These are phyloP conservation scores for Coemansia umbellata DNA, from an alignment of 192 early-diverging fungal genomes.

Conservation along the genomic window DNA sequence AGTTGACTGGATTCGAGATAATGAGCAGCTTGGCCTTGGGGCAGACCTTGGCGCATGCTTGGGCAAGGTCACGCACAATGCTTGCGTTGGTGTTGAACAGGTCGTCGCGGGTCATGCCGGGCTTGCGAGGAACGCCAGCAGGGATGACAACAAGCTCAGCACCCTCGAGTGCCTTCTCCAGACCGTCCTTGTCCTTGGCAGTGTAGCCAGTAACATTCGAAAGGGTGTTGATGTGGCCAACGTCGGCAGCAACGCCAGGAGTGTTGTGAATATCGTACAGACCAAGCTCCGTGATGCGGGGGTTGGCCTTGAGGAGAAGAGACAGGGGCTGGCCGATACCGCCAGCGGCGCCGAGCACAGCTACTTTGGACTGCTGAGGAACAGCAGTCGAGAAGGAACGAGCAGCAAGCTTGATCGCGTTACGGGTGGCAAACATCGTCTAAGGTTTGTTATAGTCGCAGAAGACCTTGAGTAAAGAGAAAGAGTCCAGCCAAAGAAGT, in stretches of 20 bases:
- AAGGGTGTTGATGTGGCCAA: conserved; percentile 87
- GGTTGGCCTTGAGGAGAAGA: conserved; percentile 88
- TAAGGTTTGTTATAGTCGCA: background rate
- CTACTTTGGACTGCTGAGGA: conserved; percentile 55
- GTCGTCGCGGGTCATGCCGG: conserved; percentile 98
- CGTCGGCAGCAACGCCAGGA: conserved; percentile 94
- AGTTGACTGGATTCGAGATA: conserved; percentile 97
- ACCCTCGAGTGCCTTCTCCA: conserved; percentile 69
- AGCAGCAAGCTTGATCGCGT: conserved; percentile 37
- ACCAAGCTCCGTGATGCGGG: conserved; percentile 76
- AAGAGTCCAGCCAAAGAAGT: background rate
- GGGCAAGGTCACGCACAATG: conserved; percentile 79
- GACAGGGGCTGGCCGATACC: conserved; percentile 98
- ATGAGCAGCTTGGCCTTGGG: conserved; percentile 84
- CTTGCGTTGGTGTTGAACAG: conserved; percentile 97
- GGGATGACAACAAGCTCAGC: conserved; percentile 92
- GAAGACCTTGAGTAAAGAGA: background rate
- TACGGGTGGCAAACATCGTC: conserved; percentile 51
- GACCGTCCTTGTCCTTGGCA: conserved; percentile 62
- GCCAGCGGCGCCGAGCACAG: conserved; percentile 77
- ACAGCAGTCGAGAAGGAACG: conserved; percentile 52
- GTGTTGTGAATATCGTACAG: conserved; percentile 97
- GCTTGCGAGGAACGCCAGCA: conserved; percentile 97
- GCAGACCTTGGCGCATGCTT: conserved; percentile 71
- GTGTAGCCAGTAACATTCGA: conserved; percentile 76